phyloP scores from a whole-genome alignment of 2,329 filamentous ascomycete species.

The Alternaria longipes region DNA sequence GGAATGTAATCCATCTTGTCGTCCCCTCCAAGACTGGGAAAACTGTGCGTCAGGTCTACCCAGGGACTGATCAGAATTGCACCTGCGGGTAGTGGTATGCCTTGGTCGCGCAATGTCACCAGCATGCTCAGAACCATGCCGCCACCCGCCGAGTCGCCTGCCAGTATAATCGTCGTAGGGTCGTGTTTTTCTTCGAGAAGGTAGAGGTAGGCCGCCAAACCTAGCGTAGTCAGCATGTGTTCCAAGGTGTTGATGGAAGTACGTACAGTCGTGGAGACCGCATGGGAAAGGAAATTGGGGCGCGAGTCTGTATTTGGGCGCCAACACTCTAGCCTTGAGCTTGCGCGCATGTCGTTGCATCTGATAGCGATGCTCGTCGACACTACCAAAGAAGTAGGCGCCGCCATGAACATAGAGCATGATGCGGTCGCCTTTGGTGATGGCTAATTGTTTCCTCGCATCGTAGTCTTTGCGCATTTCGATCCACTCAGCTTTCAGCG shows the following conservation, averaged over 20 bases:
- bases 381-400: constrained; percentile 93
- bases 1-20: constrained; percentile 88
- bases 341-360: constrained; percentile 96
- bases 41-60: constrained; percentile 95
- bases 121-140: constrained; percentile 87
- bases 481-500: constrained; percentile 89
- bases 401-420: constrained; percentile 96
- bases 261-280: constrained; percentile 80
- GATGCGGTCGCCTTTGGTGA: constrained; percentile 70
- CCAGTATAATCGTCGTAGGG: constrained; percentile 82
- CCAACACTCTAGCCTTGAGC: constrained; percentile 87
- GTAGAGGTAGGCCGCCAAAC: constrained; percentile 82
- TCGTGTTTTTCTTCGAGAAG: constrained; percentile 76
- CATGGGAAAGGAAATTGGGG: constrained; percentile 97
- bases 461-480: constrained; percentile 89
- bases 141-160: constrained; percentile 91
- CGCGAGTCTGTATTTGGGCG: constrained; percentile 83
- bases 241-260: background rate
- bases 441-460: constrained; percentile 70
- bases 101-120: constrained; percentile 81
- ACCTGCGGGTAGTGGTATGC: constrained; percentile 84
- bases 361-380: constrained; percentile 98
- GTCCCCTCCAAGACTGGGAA: constrained; percentile 82
- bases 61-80: constrained; percentile 92
- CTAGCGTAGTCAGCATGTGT: constrained; percentile 22